phyloP scores from a whole-genome alignment of 1,284 basidiomycete species.

The Malassezia brasiliensis region DNA sequence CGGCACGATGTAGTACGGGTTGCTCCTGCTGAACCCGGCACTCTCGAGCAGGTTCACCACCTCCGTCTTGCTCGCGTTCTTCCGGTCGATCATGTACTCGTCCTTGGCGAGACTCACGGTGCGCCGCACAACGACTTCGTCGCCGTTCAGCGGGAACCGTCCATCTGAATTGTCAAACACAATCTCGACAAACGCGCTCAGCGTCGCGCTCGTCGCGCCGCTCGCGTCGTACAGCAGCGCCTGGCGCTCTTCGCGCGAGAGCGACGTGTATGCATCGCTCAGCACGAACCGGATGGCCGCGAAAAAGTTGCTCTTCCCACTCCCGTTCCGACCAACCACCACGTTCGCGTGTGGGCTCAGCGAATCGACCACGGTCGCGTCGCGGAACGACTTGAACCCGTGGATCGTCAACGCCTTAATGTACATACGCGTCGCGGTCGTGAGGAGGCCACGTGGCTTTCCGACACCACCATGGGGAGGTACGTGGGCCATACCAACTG shows the following conservation, averaged over 20 bases:
- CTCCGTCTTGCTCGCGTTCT: conserved; percentile 88
- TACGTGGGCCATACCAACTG: background rate
- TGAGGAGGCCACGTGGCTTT: background rate
- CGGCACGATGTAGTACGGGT: conserved; percentile 98
- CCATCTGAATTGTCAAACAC: conserved; percentile 56
- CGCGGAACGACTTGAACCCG: conserved; percentile 88
- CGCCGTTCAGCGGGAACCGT: conserved; percentile 57
- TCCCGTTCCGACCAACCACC: conserved; percentile 48
- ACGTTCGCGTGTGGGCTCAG: conserved; percentile 50
- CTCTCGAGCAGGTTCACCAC: conserved; percentile 59
- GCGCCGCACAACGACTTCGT: conserved; percentile 38
- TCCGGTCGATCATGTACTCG: conserved; percentile 93
- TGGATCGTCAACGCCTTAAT: conserved; percentile 42
- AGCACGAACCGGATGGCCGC: conserved; percentile 83
- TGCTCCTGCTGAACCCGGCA: conserved; percentile 90
- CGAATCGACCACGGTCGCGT: conserved; percentile 55
- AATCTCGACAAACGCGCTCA: conserved; percentile 76
- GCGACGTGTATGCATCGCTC: conserved; percentile 91
- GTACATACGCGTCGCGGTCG: conserved; percentile 16
- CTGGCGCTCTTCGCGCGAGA: conserved; percentile 86
- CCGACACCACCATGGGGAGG: conserved; percentile 1
- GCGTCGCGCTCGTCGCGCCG: conserved; percentile 66
- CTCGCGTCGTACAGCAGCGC: conserved; percentile 86
- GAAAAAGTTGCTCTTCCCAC: conserved; percentile 50
- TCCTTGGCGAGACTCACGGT: conserved; percentile 98